Evolutionary conservation across 495 filamentous ascomycete genomes (phyloP).

Genomic region (Aspergillus homomorphus): DNA sequence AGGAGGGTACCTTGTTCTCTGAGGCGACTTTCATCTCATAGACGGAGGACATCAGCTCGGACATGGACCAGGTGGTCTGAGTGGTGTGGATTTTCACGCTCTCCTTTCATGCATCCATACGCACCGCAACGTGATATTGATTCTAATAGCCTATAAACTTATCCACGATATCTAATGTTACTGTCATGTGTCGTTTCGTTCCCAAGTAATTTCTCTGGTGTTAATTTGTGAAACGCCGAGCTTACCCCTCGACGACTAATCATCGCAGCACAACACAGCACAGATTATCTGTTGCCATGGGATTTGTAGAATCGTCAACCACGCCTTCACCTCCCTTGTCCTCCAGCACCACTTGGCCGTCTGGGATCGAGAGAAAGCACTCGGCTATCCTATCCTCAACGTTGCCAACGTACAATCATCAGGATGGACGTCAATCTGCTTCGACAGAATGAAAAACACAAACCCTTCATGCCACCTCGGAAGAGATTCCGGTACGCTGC

Average conservation of each 20-base stretch:
- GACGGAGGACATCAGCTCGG: slow-evolving; percentile 22
- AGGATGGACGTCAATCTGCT: background rate
- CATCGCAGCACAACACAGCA: background rate
- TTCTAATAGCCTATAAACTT: slow-evolving; percentile 33
- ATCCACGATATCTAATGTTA: slow-evolving; percentile 37
- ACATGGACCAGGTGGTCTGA: slow-evolving; percentile 33
- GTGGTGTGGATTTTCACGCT: slow-evolving; percentile 15
- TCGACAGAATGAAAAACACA: background rate
- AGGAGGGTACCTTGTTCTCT: slow-evolving; percentile 73
- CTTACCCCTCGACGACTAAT: background rate
- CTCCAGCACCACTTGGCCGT: too few species aligned
- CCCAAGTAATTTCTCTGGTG: background rate
- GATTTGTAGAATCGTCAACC: background rate
- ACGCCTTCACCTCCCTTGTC: too few species aligned
- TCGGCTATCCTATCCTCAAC: too few species aligned
- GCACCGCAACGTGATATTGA: slow-evolving; percentile 11
- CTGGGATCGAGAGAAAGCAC: too few species aligned
- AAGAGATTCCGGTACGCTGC: background rate
- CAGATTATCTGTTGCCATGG: background rate
- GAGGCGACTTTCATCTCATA: slow-evolving; percentile 92
- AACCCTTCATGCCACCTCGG: background rate
- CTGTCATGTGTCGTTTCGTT: background rate
- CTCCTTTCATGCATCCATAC: slow-evolving; percentile 15
- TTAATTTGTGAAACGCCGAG: background rate
- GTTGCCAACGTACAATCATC: background rate